Base-by-base conservation (phyloP, 2,329 filamentous ascomycete species). In the Diaporthe velutina region DNA sequence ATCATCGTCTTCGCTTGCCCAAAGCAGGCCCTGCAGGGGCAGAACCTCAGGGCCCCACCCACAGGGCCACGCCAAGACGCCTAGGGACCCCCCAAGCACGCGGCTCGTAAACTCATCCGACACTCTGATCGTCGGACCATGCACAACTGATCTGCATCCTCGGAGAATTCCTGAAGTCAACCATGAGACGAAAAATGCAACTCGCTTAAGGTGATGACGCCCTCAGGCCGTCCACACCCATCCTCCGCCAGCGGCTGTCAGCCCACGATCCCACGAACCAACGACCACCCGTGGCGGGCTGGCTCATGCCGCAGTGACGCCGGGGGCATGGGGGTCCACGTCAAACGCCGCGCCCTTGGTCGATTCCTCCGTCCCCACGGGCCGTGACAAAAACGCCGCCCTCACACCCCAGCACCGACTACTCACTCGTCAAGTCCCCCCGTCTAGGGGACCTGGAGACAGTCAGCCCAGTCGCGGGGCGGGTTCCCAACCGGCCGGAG, bases 71-170 rank as follows among this genome's bases (percentile, higher is more conserved):
- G 64, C 64, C 64, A 67, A 67, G 61, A 38, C 28, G 30, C n/a
- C 61, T 4, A 38, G 12, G 45, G n/a, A 13, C 9, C 19, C 35
- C 45, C 45, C 61, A 40, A 50, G 50, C 28, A 67, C 60, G 58
- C 58, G 61, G 61, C 64, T 68, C 35, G 50, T 60, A 58, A 48
- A 70, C 19, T 50, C 71, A 73, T 73, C 60, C 61, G 71, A 73
- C 33, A 73, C 38, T 48, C 33, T 67, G 30, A 38, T 73, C 50
- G 71, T 73, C 71, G 30, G 71, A 73, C 60, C 71, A 73, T 50
- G 71, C 58, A 28, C 58, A 22, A 38, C 25, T 30, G 60, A 67
- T 67, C 45, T 50, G 50, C 48, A 25, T 22, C 30, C 54, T 19
- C 50, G 60, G 60, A 73, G 22, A 55, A 48, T 73, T 68, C 50